phyloP scores from a whole-genome alignment of 2,329 filamentous ascomycete species.

The Aspergillus quadrilineatus region DNA sequence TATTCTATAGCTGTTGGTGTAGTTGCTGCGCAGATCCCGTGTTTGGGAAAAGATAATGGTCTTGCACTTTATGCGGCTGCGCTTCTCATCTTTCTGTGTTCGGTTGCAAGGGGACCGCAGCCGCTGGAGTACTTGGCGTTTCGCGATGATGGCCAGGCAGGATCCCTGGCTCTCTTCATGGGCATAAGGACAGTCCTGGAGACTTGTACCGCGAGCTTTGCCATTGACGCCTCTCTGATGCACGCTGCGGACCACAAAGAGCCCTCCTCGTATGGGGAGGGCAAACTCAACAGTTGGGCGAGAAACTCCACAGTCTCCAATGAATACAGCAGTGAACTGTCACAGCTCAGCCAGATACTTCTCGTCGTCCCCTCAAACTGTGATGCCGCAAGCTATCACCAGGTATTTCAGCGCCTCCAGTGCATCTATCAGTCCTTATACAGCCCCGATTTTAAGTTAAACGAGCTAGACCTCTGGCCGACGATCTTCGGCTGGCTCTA shows the following conservation, averaged over 20 bases:
- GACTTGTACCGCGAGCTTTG: not conserved
- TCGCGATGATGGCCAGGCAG: conserved; percentile 5
- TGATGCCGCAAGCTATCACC: not conserved
- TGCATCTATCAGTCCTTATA: not conserved
- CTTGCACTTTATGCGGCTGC: conserved; percentile 11
- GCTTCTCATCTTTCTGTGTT: conserved; percentile 14
- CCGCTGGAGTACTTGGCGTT: conserved; percentile 18
- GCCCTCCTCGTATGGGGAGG: no score
- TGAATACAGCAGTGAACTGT: not conserved
- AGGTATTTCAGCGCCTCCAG: not conserved
- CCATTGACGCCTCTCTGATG: not conserved
- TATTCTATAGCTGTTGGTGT: conserved; percentile 11
- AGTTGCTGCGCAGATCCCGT: conserved; percentile 1
- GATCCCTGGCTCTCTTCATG: conserved; percentile 13
- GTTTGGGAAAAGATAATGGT: not conserved
- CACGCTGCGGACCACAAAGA: not conserved
- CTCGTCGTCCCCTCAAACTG: no score
- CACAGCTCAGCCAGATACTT: not conserved
- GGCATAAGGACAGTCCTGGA: conserved; percentile 17
- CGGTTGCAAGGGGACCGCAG: conserved; percentile 11
- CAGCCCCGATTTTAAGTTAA: not conserved
- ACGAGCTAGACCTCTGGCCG: not conserved
- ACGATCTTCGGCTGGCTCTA: conserved; percentile 17
- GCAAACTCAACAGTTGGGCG: not conserved
- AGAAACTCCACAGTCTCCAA: not conserved